Base-by-base conservation (phyloP, 2,329 filamentous ascomycete species). In the Aspergillus pseudoglaucus region DNA sequence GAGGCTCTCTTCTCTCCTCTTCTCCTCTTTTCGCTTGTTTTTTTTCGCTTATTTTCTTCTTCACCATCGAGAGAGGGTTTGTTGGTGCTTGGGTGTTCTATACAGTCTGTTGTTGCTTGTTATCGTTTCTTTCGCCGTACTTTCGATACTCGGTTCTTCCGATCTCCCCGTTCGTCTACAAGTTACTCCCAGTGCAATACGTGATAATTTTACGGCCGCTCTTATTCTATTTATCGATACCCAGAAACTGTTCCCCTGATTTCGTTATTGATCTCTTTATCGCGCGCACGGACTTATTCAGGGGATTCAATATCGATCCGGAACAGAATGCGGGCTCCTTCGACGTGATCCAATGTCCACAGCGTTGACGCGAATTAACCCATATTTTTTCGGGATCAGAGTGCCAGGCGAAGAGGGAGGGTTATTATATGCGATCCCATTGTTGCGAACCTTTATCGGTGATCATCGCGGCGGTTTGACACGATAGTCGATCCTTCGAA, bases 251-350 rank as follows among this genome's bases (percentile, higher is more conserved):
- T 35, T 35, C 15, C 15, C 33, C 33, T 17, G 33, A 35, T n/a
- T n/a, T 17, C 6, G 14, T n/a, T 17, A 35, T 17, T 17, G 14
- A 7, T 35, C 33, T 35, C 14, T n/a, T 35, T 35, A 17, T 35
- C 33, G 33, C 33, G 33, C n/a, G 15, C 33, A 17, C 41, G 17
- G 25, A 3, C 20, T 17, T 27, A 14, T 32, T 44, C 42, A 35
- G 23, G 23, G 30, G 20, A 18, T 25, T 44, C 25, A 18, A 32
- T 9, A 45, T 37, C 30, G 39, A 7, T 25, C 23, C 27, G 17
- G 38, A 42, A 38, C 55, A 52, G 45, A 38, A 61, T 60, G 59
- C 45, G 32, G 47, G n/a, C 32, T 14, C 37, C 37, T 43, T 47
- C 44, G 10, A 44, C 45, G 45, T 59, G 48, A 59, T 49, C 45